A percentile compares a stretch with the other conserved stretches of the same genome.
Evolutionary conservation across 2,329 filamentous ascomycete genomes (phyloP).

Genomic region (Eutypella sp.): DNA sequence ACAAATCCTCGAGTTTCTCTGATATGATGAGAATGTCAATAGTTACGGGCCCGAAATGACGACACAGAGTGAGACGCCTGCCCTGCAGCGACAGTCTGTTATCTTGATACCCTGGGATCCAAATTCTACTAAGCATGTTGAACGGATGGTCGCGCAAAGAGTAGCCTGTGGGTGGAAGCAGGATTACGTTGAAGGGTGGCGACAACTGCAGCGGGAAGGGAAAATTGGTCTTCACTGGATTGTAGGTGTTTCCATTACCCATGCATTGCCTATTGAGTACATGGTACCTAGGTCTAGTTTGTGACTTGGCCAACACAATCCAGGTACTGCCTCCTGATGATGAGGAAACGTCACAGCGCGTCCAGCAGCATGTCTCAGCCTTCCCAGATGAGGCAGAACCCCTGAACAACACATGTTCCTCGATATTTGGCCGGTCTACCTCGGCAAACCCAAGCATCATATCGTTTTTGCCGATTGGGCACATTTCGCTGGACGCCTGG

Average conservation of each 20-base stretch:
- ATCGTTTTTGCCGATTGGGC: conserved; percentile 25
- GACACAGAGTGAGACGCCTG: neutral
- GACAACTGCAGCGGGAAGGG: conserved; percentile 11
- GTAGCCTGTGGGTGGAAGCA: conserved; percentile 21
- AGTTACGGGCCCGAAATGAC: too few relatives aligned
- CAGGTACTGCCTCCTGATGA: conserved; percentile 11
- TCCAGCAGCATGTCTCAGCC: conserved; percentile 16
- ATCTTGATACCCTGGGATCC: conserved; percentile 22
- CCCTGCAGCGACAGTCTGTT: neutral
- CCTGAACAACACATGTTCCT: conserved; percentile 13
- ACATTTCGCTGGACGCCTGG: conserved; percentile 24
- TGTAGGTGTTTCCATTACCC: neutral
- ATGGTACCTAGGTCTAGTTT: too few relatives aligned
- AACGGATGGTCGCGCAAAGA: conserved; percentile 19
- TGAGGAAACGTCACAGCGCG: conserved; percentile 6
- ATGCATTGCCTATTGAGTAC: too few relatives aligned
- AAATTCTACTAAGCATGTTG: conserved; percentile 15
- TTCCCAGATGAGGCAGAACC: conserved; percentile 12
- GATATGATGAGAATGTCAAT: too few relatives aligned
- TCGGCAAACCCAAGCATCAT: conserved; percentile 9
- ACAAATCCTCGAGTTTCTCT: too few relatives aligned
- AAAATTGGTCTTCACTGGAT: neutral
- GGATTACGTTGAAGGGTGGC: conserved; percentile 15
- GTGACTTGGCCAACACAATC: neutral
- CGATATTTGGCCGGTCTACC: conserved; percentile 9